Evolutionary conservation across 1,284 basidiomycete species (phyloP).

Genomic region (Pseudomicrostroma phylloplanum): DNA sequence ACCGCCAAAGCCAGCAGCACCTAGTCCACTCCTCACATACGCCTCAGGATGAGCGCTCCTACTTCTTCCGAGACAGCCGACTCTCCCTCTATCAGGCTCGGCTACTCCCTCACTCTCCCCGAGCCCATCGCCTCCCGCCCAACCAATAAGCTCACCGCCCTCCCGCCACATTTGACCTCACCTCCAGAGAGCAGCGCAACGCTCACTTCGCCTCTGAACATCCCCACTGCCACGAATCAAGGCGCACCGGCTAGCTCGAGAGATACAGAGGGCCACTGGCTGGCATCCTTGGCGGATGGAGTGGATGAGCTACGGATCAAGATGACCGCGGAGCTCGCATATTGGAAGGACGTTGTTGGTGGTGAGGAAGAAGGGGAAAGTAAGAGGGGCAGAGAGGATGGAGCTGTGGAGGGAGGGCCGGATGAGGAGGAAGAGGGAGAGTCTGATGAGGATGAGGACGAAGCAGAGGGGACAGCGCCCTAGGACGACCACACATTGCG

Average conservation of each 20-base stretch:
- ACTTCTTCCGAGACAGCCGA: neutral
- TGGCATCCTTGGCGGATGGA: slow-evolving; percentile 1
- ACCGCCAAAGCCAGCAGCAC: too few relatives aligned
- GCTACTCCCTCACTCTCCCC: neutral
- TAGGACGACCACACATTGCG: too few relatives aligned
- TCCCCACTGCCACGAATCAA: neutral
- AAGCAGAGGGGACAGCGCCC: neutral
- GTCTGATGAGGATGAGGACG: neutral
- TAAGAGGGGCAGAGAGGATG: neutral
- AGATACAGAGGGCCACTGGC: neutral
- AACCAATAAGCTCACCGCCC: neutral
- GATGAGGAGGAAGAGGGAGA: neutral
- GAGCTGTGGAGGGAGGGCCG: neutral
- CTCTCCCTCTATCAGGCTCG: neutral
- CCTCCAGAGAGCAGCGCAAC: too few relatives aligned
- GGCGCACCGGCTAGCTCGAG: neutral
- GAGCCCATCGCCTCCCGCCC: neutral
- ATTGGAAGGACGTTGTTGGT: neutral
- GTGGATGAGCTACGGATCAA: neutral
- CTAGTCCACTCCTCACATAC: too few relatives aligned
- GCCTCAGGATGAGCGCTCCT: too few relatives aligned
- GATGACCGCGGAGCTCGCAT: neutral
- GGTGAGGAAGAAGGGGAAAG: neutral
- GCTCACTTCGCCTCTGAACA: neutral
- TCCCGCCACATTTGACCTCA: too few relatives aligned